These are phyloP conservation scores for Venturia aucupariae DNA, from an alignment of 2,329 filamentous ascomycete species.

Conservation along the genomic window DNA sequence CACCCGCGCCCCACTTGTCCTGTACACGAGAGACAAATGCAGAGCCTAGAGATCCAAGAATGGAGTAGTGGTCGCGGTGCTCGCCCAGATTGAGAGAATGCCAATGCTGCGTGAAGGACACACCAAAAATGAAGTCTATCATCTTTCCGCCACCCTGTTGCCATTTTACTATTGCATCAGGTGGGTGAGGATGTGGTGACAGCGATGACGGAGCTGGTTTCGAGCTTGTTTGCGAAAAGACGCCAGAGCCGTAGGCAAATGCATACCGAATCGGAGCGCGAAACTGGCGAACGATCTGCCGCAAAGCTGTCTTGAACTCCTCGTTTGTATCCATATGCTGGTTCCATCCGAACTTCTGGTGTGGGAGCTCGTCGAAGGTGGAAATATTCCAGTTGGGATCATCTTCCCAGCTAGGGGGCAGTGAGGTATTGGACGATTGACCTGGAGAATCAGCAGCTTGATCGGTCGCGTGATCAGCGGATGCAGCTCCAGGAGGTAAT, in stretches of 20 bases:
- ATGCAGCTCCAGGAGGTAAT: neutral
- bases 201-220: conserved; percentile 36
- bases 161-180: conserved; percentile 69
- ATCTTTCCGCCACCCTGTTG: conserved; percentile 88
- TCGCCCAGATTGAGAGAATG: conserved; percentile 85
- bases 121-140: conserved; percentile 97
- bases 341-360: conserved; percentile 80
- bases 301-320: conserved; percentile 85
- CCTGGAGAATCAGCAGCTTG: neutral
- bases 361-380: conserved; percentile 66
- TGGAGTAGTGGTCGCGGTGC: conserved; percentile 88
- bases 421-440: conserved; percentile 4
- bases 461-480: neutral
- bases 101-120: conserved; percentile 92
- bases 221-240: conserved; percentile 66
- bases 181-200: conserved; percentile 72
- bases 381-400: conserved; percentile 62
- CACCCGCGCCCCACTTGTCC: conserved; percentile 80
- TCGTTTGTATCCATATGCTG: conserved; percentile 94
- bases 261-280: conserved; percentile 89
- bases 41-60: conserved; percentile 72
- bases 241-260: conserved; percentile 94
- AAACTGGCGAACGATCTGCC: conserved; percentile 84
- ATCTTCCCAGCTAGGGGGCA: conserved; percentile 56
- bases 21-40: conserved; percentile 78